phyloP scores from a whole-genome alignment of 1,284 basidiomycete genomes.

The Spongispora temasekensis region DNA sequence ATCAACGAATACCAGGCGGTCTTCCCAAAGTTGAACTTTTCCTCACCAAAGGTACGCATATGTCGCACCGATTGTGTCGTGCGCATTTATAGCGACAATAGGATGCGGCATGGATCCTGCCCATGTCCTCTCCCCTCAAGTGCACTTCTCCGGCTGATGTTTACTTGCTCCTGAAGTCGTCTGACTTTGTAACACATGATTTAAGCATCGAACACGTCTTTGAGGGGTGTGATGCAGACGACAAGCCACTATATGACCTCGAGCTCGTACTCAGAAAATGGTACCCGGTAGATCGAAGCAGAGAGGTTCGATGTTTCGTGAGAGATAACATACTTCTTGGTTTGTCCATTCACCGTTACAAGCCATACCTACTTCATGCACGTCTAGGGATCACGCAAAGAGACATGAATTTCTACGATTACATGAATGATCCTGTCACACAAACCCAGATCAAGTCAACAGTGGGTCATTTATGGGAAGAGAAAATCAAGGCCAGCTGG shows the following conservation, averaged over 20 bases:
- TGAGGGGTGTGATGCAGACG: constrained; percentile 49
- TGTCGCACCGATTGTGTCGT: not conserved
- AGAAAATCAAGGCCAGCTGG: constrained; percentile 64
- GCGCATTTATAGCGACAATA: constrained; percentile 31
- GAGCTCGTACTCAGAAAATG: constrained; percentile 94
- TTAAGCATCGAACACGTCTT: constrained; percentile 63
- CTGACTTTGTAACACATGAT: constrained; percentile 88
- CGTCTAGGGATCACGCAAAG: constrained; percentile 80
- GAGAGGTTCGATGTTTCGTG: constrained; percentile 90
- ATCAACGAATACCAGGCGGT: constrained; percentile 77
- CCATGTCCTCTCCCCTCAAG: constrained; percentile 82
- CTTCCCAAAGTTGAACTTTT: constrained; percentile 96
- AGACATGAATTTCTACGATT: constrained; percentile 91
- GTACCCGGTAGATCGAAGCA: constrained; percentile 81
- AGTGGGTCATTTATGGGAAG: constrained; percentile 68
- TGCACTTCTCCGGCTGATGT: constrained; percentile 89
- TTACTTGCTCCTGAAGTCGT: constrained; percentile 91
- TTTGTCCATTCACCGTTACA: constrained; percentile 35
- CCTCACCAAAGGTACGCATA: constrained; percentile 75
- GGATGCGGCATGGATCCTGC: constrained; percentile 94
- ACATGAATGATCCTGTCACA: constrained; percentile 66
- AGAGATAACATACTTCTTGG: constrained; percentile 69
- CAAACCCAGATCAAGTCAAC: constrained; percentile 55
- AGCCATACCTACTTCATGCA: not conserved
- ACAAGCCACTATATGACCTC: constrained; percentile 52